These are phyloP conservation scores for Brassica nigra DNA, from an alignment of 345 rosid genomes.

Conservation along the genomic window DNA sequence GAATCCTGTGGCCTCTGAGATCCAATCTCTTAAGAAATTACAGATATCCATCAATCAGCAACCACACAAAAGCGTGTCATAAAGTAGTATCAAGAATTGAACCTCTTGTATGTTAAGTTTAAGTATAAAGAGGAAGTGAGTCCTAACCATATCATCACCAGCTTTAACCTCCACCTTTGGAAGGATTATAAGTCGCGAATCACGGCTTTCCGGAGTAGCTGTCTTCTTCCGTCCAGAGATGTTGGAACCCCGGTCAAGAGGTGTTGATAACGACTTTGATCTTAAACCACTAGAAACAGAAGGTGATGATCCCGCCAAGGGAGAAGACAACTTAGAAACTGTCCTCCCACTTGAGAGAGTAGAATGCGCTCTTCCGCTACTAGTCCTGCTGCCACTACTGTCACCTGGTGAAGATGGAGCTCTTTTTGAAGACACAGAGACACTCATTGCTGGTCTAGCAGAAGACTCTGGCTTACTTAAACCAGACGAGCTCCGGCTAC, in stretches of 20 bases:
- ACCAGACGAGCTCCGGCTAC: conserved; percentile 52
- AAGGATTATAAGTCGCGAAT: conserved; percentile 80
- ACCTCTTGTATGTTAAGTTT: neutral
- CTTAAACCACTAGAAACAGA: conserved; percentile 71
- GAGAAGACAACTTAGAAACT: conserved; percentile 63
- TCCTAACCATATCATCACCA: conserved; percentile 89
- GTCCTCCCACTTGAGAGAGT: conserved; percentile 48
- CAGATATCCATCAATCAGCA: conserved; percentile 20
- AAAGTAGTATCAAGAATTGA: neutral
- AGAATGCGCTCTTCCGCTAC: conserved; percentile 37
- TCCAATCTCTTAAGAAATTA: conserved; percentile 75
- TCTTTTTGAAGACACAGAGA: conserved; percentile 60
- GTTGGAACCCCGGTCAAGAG: conserved; percentile 66
- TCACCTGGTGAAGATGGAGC: conserved; percentile 63
- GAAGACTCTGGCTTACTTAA: conserved; percentile 53
- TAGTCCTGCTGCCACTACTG: conserved; percentile 58
- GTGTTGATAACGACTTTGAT: conserved; percentile 59
- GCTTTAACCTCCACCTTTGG: conserved; percentile 94
- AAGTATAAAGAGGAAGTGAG: conserved; percentile 12
- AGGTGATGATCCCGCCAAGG: conserved; percentile 60
- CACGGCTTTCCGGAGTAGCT: conserved; percentile 67
- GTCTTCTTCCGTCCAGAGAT: conserved; percentile 67
- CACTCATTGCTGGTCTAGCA: conserved; percentile 51
- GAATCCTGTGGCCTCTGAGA: conserved; percentile 92
- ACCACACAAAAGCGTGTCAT: conserved; percentile 8